These are phyloP conservation scores for Lentinula raphanica DNA, from an alignment of 768 basidiomycete species.

Conservation along the genomic window DNA sequence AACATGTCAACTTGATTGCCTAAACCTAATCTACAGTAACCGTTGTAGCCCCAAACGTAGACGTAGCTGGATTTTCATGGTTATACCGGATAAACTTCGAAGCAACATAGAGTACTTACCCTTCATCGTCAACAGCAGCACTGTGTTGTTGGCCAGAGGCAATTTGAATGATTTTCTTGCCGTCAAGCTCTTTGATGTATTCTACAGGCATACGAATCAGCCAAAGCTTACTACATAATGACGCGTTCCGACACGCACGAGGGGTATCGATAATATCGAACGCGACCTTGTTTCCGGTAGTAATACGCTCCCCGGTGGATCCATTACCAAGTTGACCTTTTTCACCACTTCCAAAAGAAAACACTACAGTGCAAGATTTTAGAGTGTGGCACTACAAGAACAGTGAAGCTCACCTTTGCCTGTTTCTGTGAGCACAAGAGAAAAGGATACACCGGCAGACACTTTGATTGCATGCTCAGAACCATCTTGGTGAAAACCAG, in stretches of 20 bases:
- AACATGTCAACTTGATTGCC: conserved; percentile 81
- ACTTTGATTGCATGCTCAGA: conserved; percentile 66
- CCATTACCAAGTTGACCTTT: conserved; percentile 93
- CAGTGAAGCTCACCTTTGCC: conserved; percentile 56
- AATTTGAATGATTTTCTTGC: conserved; percentile 75
- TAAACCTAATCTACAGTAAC: conserved; percentile 86
- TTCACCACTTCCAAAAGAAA: conserved; percentile 86
- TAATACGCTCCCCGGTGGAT: conserved; percentile 86
- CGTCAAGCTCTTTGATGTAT: conserved; percentile 55
- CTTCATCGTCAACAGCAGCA: conserved; percentile 72
- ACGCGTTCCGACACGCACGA: conserved; percentile 21
- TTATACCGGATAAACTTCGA: background rate
- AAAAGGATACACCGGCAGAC: conserved; percentile 80
- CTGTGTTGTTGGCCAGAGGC: conserved; percentile 85
- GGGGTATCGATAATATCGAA: conserved; percentile 76
- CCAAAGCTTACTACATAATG: background rate
- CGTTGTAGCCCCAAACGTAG: conserved; percentile 67
- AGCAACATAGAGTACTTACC: conserved; percentile 33
- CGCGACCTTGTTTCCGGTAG: conserved; percentile 77
- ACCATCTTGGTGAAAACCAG: conserved; percentile 53
- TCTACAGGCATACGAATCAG: conserved; percentile 7
- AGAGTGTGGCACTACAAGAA: background rate
- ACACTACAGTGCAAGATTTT: conserved; percentile 43
- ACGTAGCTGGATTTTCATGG: background rate
- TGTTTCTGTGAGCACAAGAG: conserved; percentile 73